These are phyloP conservation scores for Lignosus rhinocerotis DNA, from an alignment of 1,284 basidiomycete genomes.

Conservation along the genomic window DNA sequence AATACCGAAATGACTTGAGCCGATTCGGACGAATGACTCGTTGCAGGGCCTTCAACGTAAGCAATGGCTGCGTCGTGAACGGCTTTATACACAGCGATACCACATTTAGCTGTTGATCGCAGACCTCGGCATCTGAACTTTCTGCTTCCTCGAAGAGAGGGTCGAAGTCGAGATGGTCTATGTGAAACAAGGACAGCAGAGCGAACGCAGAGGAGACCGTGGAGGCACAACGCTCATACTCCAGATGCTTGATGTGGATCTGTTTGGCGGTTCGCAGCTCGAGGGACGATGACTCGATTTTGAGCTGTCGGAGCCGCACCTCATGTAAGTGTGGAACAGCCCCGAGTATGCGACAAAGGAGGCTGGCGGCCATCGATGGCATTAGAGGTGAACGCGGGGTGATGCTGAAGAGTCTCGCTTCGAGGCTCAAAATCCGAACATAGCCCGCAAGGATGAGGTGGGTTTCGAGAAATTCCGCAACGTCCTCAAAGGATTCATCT, in stretches of 20 bases:
- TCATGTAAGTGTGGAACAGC: conserved; percentile 1
- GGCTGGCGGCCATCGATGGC: conserved; percentile 1
- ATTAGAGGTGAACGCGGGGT: neutral
- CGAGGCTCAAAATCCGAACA: conserved; percentile 4
- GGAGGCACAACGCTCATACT: conserved; percentile 5
- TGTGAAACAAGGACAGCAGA: conserved; percentile 1
- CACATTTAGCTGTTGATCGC: neutral
- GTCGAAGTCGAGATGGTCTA: conserved; percentile 6
- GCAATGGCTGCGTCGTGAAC: neutral
- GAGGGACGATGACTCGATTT: neutral
- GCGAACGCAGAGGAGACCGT: neutral
- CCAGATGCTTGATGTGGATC: conserved; percentile 4
- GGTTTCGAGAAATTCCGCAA: conserved; percentile 1
- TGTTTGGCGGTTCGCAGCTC: neutral
- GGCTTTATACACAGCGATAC: conserved; percentile 2
- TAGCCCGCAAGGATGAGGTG: neutral
- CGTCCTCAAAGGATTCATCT: conserved; percentile 7
- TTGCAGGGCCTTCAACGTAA: conserved; percentile 1
- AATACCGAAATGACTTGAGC: conserved; percentile 8
- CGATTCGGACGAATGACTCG: neutral
- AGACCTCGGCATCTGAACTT: neutral
- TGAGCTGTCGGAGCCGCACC: conserved; percentile 2
- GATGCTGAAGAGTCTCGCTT: conserved; percentile 10
- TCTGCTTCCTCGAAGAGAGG: conserved; percentile 5
- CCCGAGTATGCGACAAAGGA: neutral